These are phyloP conservation scores for Lippia alba DNA, from an alignment of 305 asterid genomes.

Conservation along the genomic window DNA sequence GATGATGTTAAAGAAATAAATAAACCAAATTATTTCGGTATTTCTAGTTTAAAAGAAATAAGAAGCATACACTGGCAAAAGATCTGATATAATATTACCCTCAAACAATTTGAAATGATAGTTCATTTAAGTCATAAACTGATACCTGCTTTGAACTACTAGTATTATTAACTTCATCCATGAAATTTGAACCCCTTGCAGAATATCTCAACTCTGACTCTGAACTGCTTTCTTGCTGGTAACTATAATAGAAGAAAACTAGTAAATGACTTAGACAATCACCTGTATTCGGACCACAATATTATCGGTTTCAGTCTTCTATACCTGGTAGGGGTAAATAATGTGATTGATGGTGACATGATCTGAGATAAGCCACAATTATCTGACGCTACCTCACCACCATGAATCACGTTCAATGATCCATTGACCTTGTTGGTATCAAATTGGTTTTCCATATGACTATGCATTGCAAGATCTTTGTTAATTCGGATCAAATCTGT, in stretches of 20 bases:
- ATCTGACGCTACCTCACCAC: slow-evolving; percentile 57
- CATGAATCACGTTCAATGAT: slow-evolving; percentile 51
- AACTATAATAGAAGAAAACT: slow-evolving; percentile 50
- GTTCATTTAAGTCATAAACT: slow-evolving; percentile 24
- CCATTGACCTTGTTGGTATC: slow-evolving; percentile 55
- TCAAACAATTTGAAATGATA: slow-evolving; percentile 20
- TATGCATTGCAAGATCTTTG: slow-evolving; percentile 45
- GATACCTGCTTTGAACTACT: slow-evolving; percentile 77
- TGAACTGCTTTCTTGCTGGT: slow-evolving; percentile 57
- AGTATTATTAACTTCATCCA: slow-evolving; percentile 56
- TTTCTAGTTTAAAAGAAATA: slow-evolving; percentile 19
- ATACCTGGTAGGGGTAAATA: slow-evolving; percentile 74
- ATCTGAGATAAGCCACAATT: slow-evolving; percentile 57
- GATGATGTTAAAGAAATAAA: slow-evolving; percentile 34
- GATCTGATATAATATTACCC: slow-evolving; percentile 8
- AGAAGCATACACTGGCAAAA: slow-evolving; percentile 10
- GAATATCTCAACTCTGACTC: slow-evolving; percentile 55
- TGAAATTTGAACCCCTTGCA: slow-evolving; percentile 64
- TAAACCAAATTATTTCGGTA: slow-evolving; percentile 11
- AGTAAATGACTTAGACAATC: slow-evolving; percentile 28
- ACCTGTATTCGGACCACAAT: slow-evolving; percentile 23
- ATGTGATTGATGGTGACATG: slow-evolving; percentile 58
- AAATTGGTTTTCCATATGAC: slow-evolving; percentile 44
- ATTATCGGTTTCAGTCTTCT: slow-evolving; percentile 19
- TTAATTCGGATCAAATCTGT: slow-evolving; percentile 51